Percentiles rank a stretch among this genome's conserved stretches.
phyloP scores from a whole-genome alignment of 768 basidiomycete species.

The Lactifluus subvellereus region DNA sequence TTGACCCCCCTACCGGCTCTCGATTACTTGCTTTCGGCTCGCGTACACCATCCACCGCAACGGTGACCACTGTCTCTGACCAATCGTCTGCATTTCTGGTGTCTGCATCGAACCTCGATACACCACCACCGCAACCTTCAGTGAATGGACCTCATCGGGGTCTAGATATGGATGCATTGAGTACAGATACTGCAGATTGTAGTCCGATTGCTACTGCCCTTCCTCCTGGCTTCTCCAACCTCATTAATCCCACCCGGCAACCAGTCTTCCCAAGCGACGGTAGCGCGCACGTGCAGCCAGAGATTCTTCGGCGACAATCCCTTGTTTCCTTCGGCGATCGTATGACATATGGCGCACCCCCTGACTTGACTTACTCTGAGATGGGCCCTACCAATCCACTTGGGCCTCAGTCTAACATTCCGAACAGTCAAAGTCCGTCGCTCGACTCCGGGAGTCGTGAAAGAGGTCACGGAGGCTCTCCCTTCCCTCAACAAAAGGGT shows the following conservation, averaged over 20 bases:
- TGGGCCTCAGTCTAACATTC: slow-evolving; percentile 11
- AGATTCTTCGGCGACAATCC: slow-evolving; percentile 19
- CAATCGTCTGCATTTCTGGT: slow-evolving; percentile 23
- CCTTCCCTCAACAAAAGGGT: slow-evolving; percentile 55
- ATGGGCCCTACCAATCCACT: slow-evolving; percentile 9
- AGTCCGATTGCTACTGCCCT: background rate
- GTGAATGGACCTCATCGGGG: slow-evolving; percentile 7
- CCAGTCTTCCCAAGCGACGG: slow-evolving; percentile 11
- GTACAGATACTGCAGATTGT: background rate
- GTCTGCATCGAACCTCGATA: slow-evolving; percentile 21
- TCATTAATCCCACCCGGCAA: slow-evolving; percentile 6
- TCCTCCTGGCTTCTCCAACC: slow-evolving; percentile 14
- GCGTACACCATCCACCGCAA: slow-evolving; percentile 26
- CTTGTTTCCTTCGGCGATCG: slow-evolving; percentile 17
- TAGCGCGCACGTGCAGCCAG: slow-evolving; percentile 5
- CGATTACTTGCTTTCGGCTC: slow-evolving; percentile 40
- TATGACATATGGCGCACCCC: slow-evolving; percentile 2
- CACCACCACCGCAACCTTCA: slow-evolving; percentile 23
- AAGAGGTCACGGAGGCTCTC: slow-evolving; percentile 32
- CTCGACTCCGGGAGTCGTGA: slow-evolving; percentile 25
- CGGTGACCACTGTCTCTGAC: slow-evolving; percentile 10
- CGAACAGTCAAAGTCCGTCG: slow-evolving; percentile 21
- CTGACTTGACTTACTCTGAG: slow-evolving; percentile 17
- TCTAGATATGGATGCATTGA: slow-evolving; percentile 2
- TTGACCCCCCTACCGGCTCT: slow-evolving; percentile 38